Evolutionary conservation across 208 protist genomes (phyloP), one percentile per base, ranked within the genome.

Genomic region (Zelonia costaricensis): DNA sequence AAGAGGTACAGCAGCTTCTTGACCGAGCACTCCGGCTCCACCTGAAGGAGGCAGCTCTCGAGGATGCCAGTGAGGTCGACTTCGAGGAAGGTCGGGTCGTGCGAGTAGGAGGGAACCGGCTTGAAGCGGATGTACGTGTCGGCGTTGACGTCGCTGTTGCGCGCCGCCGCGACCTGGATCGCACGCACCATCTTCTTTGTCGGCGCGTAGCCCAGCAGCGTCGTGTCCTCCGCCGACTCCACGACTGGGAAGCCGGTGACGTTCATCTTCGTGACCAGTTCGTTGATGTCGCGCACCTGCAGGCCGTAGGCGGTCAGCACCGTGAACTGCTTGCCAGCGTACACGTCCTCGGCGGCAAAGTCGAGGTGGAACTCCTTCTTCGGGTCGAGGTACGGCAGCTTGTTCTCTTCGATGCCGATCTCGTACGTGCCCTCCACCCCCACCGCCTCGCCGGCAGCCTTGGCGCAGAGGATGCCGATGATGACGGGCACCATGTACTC

Each of bases 401-500:
- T 78, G 48, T 77, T 89, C 59, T 92, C 72, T 43, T 83, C 76
- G 47, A 94, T 90, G 38, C 75, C 66, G 33, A 89, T 86, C 47
- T 94, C 85, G 68, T 92, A 94, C 16, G 76, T 87, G 20, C 80
- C 80, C 66, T 88, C 72, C 10, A 84, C 80, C 12, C 83, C 88
- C 2, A 92, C 62, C n/a, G 69, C 82, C 78, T 92, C 83, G 15
- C 64, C 88, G 3, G 80, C 83, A 31, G 72, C 77, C 55, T 92
- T 92, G 20, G 83, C 73, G 53, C 69, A 87, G 9, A 94, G 48
- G 20, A 92, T 84, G 43, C 74, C 74, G 22, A 94, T 75, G 49
- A 86, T 82, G 22, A 91, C 78, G 4, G 85, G 85, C 5, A 94
- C 80, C 68, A 94, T 76, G 76, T 84, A 89, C 54, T 87, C 80